Conservation (phyloP, 257 asterid genomes). For the Przewalskia tangutica region DNA sequence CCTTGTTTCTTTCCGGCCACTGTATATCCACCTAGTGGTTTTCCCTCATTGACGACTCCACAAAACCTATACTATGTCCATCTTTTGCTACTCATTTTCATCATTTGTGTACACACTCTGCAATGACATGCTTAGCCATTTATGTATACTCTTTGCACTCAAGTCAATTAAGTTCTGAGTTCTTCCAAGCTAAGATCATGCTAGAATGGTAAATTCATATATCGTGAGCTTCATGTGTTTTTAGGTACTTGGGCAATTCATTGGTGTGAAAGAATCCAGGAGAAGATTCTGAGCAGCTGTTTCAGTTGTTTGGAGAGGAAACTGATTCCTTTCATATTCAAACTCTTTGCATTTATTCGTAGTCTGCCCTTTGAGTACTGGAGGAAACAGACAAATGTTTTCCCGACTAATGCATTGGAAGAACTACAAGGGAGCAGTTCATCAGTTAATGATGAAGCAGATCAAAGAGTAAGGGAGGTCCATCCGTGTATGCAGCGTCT, state of each 20-base stretch:
- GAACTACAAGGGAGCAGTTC: conserved; percentile 20
- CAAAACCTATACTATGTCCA: neutral
- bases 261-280: conserved; percentile 22
- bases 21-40: neutral
- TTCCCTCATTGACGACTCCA: neutral
- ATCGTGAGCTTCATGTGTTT: neutral
- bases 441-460: conserved; percentile 17
- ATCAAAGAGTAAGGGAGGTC: conserved; percentile 28
- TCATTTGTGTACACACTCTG: neutral
- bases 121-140: neutral
- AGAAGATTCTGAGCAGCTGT: conserved; percentile 49
- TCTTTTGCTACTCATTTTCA: neutral
- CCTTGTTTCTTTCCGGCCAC: neutral
- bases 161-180: neutral
- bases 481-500: conserved; percentile 68
- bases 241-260: conserved; percentile 2
- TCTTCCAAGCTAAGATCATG: neutral
- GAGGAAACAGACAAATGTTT: conserved; percentile 39
- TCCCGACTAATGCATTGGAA: conserved; percentile 29
- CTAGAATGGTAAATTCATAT: neutral
- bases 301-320: conserved; percentile 38
- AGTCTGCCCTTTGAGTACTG: conserved; percentile 36
- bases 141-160: neutral
- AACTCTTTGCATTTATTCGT: conserved; percentile 22
- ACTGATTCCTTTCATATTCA: conserved; percentile 30